A percentile compares a stretch with the other conserved stretches of the same genome.
These are phyloP conservation scores for Fusarium sp. DNA, from an alignment of 2,329 filamentous ascomycete species.

Conservation along the genomic window DNA sequence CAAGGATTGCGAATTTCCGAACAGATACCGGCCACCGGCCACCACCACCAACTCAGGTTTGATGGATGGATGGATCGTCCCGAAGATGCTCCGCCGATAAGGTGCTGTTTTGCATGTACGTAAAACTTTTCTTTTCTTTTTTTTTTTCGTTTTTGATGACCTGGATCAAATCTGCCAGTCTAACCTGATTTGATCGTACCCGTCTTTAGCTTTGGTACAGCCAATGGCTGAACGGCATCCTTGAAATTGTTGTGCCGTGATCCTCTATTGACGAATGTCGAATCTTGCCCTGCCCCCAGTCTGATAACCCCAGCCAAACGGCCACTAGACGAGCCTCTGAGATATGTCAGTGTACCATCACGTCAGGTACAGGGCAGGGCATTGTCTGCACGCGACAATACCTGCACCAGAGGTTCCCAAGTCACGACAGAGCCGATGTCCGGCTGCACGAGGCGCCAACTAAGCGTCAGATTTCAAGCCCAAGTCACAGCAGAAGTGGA, in stretches of 20 bases:
- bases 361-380: slow-evolving; percentile 31
- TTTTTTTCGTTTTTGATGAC: slow-evolving; percentile 22
- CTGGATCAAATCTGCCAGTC: slow-evolving; percentile 15
- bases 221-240: slow-evolving; percentile 28
- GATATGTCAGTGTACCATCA: slow-evolving; percentile 32
- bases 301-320: slow-evolving; percentile 38
- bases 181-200: slow-evolving; percentile 17
- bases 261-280: slow-evolving; percentile 27
- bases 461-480: slow-evolving; percentile 18
- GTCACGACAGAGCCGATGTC: slow-evolving; percentile 34
- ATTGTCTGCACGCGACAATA: slow-evolving; percentile 33
- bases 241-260: slow-evolving; percentile 26
- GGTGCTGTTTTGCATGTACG: slow-evolving; percentile 23
- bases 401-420: slow-evolving; percentile 34
- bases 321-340: slow-evolving; percentile 37
- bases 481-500: slow-evolving; percentile 30
- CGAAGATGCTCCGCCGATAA: slow-evolving; percentile 44
- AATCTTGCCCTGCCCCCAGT: slow-evolving; percentile 30
- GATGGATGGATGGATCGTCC: slow-evolving; percentile 28
- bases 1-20: slow-evolving; percentile 31
- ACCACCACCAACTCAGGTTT: not conserved
- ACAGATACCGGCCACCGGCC: slow-evolving; percentile 19
- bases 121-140: slow-evolving; percentile 33
- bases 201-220: slow-evolving; percentile 15
- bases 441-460: slow-evolving; percentile 33